Evolutionary conservation across 2,329 filamentous ascomycete species (phyloP).

Genomic region (Amauroascus niger): DNA sequence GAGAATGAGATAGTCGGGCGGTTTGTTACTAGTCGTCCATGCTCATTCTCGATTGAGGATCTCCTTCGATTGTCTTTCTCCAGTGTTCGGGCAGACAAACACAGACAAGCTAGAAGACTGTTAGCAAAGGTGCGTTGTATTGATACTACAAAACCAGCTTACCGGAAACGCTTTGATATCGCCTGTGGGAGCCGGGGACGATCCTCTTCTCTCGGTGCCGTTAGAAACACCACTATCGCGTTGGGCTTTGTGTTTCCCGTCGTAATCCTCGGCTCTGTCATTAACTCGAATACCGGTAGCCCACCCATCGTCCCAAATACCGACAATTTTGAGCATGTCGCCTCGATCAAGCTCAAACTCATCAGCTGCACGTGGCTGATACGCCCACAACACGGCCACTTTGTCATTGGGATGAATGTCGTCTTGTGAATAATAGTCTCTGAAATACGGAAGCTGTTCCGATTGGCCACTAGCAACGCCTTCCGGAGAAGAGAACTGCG

Average conservation of each 20-base stretch:
- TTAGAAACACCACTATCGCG: slow-evolving; percentile 90
- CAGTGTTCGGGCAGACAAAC: slow-evolving; percentile 93
- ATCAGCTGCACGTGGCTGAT: slow-evolving; percentile 84
- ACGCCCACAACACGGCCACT: slow-evolving; percentile 90
- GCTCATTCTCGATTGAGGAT: slow-evolving; percentile 31
- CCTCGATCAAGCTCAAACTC: slow-evolving; percentile 89
- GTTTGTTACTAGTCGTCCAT: slow-evolving; percentile 2
- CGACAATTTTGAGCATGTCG: slow-evolving; percentile 95
- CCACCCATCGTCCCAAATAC: slow-evolving; percentile 99
- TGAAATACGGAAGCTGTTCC: slow-evolving; percentile 91
- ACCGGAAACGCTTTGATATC: slow-evolving; percentile 93
- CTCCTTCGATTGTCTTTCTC: slow-evolving; percentile 91
- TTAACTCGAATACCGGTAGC: slow-evolving; percentile 80
- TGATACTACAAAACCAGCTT: slow-evolving; percentile 14
- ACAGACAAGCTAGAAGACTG: slow-evolving; percentile 56
- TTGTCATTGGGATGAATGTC: slow-evolving; percentile 87
- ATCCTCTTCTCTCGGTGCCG: slow-evolving; percentile 52
- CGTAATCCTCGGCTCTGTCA: slow-evolving; percentile 82
- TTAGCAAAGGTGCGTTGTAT: background rate
- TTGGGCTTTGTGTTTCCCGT: slow-evolving; percentile 63
- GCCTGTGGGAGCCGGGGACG: slow-evolving; percentile 57
- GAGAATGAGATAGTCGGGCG: background rate
- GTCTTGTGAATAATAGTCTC: slow-evolving; percentile 96
- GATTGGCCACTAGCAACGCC: slow-evolving; percentile 81
- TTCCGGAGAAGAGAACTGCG: slow-evolving; percentile 72